These are phyloP conservation scores for Hortaea werneckii DNA, from an alignment of 2,329 filamentous ascomycete species.

Conservation along the genomic window DNA sequence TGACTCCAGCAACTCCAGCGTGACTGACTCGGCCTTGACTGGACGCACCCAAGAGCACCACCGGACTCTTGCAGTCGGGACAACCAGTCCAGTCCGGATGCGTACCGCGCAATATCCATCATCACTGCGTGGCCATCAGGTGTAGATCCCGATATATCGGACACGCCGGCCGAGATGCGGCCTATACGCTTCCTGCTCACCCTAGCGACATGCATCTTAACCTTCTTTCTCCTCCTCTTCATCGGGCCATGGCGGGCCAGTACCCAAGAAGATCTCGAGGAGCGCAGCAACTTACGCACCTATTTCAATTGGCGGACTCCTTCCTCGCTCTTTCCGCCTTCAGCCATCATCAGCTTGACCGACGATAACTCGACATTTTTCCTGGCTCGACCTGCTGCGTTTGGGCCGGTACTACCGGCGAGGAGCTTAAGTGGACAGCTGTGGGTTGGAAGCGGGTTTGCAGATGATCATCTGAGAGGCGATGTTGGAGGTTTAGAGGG, in stretches of 20 bases:
- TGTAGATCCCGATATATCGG: no score
- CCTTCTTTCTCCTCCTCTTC: conserved; percentile 35
- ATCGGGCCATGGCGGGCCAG: conserved; percentile 20
- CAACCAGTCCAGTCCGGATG: neutral
- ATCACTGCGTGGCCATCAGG: neutral
- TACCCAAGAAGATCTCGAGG: conserved; percentile 14
- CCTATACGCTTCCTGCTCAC: conserved; percentile 33
- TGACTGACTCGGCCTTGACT: no score
- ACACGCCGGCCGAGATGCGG: conserved; percentile 22
- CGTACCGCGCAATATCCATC: neutral
- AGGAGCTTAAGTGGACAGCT: conserved; percentile 77
- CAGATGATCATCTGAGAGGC: conserved; percentile 61
- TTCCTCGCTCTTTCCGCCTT: conserved; percentile 85
- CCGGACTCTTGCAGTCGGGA: no score
- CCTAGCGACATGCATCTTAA: conserved; percentile 32
- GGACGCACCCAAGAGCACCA: no score
- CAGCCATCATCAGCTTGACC: conserved; percentile 88
- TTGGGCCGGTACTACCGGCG: conserved; percentile 67
- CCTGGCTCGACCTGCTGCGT: conserved; percentile 82
- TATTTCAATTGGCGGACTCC: conserved; percentile 46
- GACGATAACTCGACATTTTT: conserved; percentile 99
- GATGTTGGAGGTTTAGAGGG: conserved; percentile 52
- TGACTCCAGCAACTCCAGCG: neutral
- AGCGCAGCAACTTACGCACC: conserved; percentile 27
- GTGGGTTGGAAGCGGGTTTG: conserved; percentile 89